Evolutionary conservation across 208 protist genomes (phyloP), one percentile per base, ranked within the genome.

Genomic region (Phytomonas sp.): DNA sequence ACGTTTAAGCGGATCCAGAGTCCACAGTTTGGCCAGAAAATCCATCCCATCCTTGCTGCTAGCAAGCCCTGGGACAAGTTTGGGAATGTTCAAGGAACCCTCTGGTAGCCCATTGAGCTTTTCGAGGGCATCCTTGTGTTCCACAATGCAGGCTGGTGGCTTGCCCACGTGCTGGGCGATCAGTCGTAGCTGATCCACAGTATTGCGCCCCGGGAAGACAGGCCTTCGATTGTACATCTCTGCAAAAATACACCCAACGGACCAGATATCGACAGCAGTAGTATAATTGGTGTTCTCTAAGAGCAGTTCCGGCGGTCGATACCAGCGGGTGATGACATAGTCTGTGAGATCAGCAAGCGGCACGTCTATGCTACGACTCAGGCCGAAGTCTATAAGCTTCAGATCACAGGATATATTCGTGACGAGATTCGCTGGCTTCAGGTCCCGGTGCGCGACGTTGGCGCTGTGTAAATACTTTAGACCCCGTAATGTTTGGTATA

Each of bases 321-420:
- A 98, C 96, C 96, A 98, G 28, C 91, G 84, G 23, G 96, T 98
- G 62, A 97, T 90, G 74, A 98, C 98, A 74, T 97, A 93, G 67
- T 94, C 88, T 11, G 93, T 96, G 3, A 94, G 74, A 60, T 95
- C 85, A 37, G 76, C 81, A 68, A 88, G 82, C 33, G 85, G 85
- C 60, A 96, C 86, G 34, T 89, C 75, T 26, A 97, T 75, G 75
- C 88, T 91, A 51, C 93, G 81, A 28, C 85, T 93, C 59, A 97
- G 88, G 31, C 93, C 93, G 71, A 97, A 97, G 77, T 97, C 93
- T 69, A 92, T 94, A 34, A 97, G 89, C 71, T 96, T 97, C 13
- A 97, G 76, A 60, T 84, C 85, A 63, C 87, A 91, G 15, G 87
- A 90, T 60, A 89, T 90, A 71, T 93, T 89, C 8, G 87, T 92